These are phyloP conservation scores for Cryptococcus sp. DNA, from an alignment of 1,284 basidiomycete species.

Conservation along the genomic window DNA sequence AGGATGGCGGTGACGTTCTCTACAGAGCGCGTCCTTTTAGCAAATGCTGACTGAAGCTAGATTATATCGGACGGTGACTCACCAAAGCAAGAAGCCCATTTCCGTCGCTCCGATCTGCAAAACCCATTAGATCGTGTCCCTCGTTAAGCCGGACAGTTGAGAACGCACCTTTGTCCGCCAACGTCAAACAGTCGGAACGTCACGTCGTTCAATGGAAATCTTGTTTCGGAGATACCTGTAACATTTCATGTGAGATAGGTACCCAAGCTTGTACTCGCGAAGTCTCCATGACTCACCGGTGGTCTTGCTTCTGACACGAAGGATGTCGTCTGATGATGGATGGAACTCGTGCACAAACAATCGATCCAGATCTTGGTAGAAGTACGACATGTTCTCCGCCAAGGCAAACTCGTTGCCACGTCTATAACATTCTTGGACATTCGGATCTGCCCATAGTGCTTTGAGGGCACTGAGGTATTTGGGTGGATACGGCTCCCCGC, in stretches of 20 bases:
- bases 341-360: constrained; percentile 71
- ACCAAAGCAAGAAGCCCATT: constrained; percentile 69
- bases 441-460: constrained; percentile 73
- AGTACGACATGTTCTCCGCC: constrained; percentile 54
- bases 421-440: constrained; percentile 68
- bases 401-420: constrained; percentile 32
- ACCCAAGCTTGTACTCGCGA: not conserved
- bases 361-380: constrained; percentile 74
- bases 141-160: constrained; percentile 72
- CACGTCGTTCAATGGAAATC: constrained; percentile 61
- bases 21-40: not conserved
- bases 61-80: not conserved
- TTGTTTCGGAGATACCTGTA: constrained; percentile 87
- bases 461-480: constrained; percentile 59
- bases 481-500: constrained; percentile 61
- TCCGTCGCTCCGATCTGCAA: constrained; percentile 23
- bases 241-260: constrained; percentile 53
- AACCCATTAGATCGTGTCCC: too few relatives aligned
- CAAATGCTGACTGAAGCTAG: too few relatives aligned
- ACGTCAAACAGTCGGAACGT: constrained; percentile 79
- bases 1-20: constrained; percentile 88
- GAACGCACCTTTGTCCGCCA: constrained; percentile 89
- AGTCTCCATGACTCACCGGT: constrained; percentile 23
- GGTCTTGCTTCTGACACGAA: constrained; percentile 80
- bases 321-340: constrained; percentile 78